Evolutionary conservation across 306 rosid species (phyloP).

Genomic region (Abrus precatorius): DNA sequence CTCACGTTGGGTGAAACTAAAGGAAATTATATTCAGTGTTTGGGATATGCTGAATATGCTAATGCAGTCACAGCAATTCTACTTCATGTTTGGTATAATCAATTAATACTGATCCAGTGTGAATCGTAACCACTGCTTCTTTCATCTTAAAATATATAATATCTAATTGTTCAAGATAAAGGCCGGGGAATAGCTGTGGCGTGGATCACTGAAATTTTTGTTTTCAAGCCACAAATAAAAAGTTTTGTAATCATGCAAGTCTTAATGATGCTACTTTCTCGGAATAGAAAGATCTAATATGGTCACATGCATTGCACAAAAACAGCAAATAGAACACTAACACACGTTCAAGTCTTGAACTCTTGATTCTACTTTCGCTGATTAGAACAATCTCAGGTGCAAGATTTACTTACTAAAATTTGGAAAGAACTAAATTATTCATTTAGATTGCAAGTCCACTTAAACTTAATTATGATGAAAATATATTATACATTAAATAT

Average conservation of each 20-base stretch:
- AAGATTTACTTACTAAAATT: constrained; percentile 1
- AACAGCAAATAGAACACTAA: constrained; percentile 3
- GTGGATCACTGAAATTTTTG: too few species aligned
- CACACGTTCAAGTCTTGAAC: constrained; percentile 3
- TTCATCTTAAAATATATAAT: neutral
- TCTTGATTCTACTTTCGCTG: neutral
- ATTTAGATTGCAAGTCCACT: constrained; percentile 25
- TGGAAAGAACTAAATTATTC: constrained; percentile 27
- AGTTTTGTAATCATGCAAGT: neutral
- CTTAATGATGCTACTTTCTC: neutral
- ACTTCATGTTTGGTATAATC: constrained; percentile 7
- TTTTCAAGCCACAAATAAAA: neutral
- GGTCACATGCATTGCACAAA: neutral
- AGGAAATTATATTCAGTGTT: neutral
- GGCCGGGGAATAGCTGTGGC: neutral
- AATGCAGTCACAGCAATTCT: constrained; percentile 7
- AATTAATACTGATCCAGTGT: neutral
- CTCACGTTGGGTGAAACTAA: neutral
- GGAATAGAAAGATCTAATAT: neutral
- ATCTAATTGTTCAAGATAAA: neutral
- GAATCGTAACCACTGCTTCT: neutral
- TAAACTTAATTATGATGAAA: constrained; percentile 11
- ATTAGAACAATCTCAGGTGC: neutral
- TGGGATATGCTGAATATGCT: constrained; percentile 14
- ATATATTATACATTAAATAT: neutral